These are phyloP conservation scores for Termitomyces sp. DNA, from an alignment of 768 basidiomycete species.

Conservation along the genomic window DNA sequence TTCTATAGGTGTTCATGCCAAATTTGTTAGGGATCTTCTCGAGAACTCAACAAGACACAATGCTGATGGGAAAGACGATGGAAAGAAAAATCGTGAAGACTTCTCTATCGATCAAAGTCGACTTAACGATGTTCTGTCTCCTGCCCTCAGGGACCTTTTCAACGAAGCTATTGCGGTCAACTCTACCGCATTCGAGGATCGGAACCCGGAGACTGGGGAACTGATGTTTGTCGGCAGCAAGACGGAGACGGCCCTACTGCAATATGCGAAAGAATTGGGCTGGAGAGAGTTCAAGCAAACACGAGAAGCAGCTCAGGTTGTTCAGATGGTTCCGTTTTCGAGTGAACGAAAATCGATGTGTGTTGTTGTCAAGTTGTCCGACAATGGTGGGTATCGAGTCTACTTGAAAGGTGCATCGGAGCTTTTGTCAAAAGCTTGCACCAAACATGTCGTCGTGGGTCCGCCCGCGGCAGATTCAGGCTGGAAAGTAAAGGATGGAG, in stretches of 20 bases:
- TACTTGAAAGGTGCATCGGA: conserved; percentile 95
- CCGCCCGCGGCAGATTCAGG: conserved; percentile 22
- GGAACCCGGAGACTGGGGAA: conserved; percentile 55
- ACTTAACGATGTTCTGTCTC: conserved; percentile 62
- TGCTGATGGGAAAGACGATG: conserved; percentile 34
- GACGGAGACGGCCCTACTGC: conserved; percentile 90
- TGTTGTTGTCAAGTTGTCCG: conserved; percentile 64
- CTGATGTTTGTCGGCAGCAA: conserved; percentile 83
- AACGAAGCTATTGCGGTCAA: conserved; percentile 89
- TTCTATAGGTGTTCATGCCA: conserved; percentile 89
- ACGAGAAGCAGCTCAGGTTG: conserved; percentile 55
- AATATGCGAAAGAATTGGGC: conserved; percentile 75
- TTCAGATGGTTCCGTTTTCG: conserved; percentile 93
- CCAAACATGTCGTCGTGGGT: conserved; percentile 66
- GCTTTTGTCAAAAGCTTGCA: conserved; percentile 80
- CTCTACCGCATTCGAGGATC: conserved; percentile 92
- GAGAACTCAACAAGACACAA: conserved; percentile 73
- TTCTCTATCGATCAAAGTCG: conserved; percentile 83
- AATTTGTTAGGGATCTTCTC: conserved; percentile 80
- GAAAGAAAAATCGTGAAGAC: conserved; percentile 56
- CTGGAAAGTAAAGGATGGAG: conserved; percentile 15
- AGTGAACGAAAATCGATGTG: conserved; percentile 95
- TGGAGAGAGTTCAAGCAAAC: conserved; percentile 73
- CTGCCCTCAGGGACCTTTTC: conserved; percentile 59
- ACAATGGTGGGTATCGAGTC: conserved; percentile 47